Conservation (phyloP, 2,329 filamentous ascomycete species). For the Claviceps sp. region DNA sequence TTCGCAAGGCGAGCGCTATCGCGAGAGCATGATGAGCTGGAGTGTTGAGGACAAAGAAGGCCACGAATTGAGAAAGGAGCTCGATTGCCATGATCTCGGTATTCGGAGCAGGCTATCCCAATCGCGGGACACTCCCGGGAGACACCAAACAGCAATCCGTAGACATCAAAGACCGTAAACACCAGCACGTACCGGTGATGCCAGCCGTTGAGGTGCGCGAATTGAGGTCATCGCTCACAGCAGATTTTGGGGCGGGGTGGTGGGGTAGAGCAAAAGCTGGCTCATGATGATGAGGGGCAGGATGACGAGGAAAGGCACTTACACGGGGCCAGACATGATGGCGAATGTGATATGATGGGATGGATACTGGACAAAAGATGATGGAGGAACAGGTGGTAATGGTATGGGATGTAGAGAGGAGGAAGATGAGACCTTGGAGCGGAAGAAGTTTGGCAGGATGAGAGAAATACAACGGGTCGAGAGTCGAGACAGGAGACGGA, state of each 20-base stretch:
- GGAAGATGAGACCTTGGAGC: conserved; percentile 4
- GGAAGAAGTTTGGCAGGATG: conserved; percentile 6
- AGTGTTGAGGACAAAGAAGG: conserved; percentile 8
- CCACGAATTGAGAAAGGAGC: not conserved
- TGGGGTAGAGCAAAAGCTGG: conserved; percentile 19
- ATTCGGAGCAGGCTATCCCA: not conserved
- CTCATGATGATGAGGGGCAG: not conserved
- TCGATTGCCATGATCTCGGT: not conserved
- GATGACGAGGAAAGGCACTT: conserved; percentile 28
- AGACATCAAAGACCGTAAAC: conserved; percentile 3
- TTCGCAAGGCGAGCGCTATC: conserved; percentile 61
- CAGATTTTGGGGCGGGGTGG: conserved; percentile 23
- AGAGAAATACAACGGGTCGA: conserved; percentile 5
- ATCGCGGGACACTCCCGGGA: not conserved
- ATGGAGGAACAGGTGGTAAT: conserved; percentile 1
- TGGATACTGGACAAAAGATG: not conserved
- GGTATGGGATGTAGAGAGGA: conserved; percentile 7
- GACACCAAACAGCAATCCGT: not conserved
- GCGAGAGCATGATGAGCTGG: conserved; percentile 25
- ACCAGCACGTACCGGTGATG: conserved; percentile 10
- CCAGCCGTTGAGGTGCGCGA: conserved; percentile 17
- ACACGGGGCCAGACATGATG: conserved; percentile 56
- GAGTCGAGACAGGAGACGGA: not conserved
- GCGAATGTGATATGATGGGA: conserved; percentile 1
- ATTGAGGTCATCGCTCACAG: conserved; percentile 19